A percentile compares a stretch with the other conserved stretches of the same genome.
phyloP scores from a whole-genome alignment of 2,329 filamentous ascomycete genomes.

The Dothideomycetes sp. region DNA sequence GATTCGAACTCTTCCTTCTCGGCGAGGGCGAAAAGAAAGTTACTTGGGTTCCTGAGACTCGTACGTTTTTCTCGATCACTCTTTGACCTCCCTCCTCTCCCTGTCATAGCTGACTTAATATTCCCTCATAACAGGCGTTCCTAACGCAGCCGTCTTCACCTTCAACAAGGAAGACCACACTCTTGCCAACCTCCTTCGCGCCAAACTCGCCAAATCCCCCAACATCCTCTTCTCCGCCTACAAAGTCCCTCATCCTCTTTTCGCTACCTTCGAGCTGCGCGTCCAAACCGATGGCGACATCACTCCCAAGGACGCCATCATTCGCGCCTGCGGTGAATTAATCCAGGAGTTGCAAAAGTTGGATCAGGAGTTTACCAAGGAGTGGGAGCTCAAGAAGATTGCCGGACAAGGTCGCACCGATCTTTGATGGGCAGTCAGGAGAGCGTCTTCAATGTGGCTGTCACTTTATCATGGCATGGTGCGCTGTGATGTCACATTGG shows the following conservation, averaged over 20 bases:
- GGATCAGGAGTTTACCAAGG: slow-evolving; percentile 81
- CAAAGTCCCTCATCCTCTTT: slow-evolving; percentile 50
- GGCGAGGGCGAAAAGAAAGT: slow-evolving; percentile 88
- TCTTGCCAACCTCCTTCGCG: slow-evolving; percentile 77
- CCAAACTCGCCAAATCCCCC: slow-evolving; percentile 73
- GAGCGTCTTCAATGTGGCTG: too few relatives aligned
- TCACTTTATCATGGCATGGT: too few relatives aligned
- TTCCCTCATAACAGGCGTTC: slow-evolving; percentile 58
- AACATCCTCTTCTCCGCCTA: slow-evolving; percentile 89
- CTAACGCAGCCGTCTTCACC: slow-evolving; percentile 89
- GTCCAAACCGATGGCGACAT: slow-evolving; percentile 86
- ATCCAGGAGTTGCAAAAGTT: slow-evolving; percentile 73
- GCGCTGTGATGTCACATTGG: too few relatives aligned
- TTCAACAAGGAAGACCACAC: slow-evolving; percentile 97
- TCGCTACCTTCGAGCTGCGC: slow-evolving; percentile 56
- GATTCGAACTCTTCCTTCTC: slow-evolving; percentile 90
- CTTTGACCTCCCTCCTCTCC: neutral
- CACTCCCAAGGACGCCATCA: slow-evolving; percentile 79
- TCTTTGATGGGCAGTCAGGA: slow-evolving; percentile 12
- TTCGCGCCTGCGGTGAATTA: slow-evolving; percentile 70
- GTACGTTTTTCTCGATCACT: slow-evolving; percentile 44
- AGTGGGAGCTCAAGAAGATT: slow-evolving; percentile 83
- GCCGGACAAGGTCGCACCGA: slow-evolving; percentile 31
- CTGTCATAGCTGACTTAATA: neutral
- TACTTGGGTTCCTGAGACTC: slow-evolving; percentile 76